Evolutionary conservation across 306 rosid genomes (phyloP).

Genomic region (Crotalaria pallida): DNA sequence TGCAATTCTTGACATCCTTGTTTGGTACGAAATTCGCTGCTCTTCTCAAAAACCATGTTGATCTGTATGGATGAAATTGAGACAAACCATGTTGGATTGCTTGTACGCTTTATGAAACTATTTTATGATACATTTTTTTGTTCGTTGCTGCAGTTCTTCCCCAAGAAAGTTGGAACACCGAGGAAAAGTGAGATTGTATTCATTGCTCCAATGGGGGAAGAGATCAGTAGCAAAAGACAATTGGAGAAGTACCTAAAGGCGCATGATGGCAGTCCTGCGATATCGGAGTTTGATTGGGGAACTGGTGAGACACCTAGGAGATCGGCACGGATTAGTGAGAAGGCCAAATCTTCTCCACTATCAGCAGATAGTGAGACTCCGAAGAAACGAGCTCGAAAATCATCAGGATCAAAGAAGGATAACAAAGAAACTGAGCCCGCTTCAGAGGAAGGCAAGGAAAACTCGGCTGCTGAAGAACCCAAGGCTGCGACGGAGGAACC

Average conservation of each 20-base stretch:
- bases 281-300: slow-evolving; percentile 89
- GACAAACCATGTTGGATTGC: neutral
- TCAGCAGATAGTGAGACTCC: slow-evolving; percentile 47
- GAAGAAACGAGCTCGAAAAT: slow-evolving; percentile 66
- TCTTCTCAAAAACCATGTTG: neutral
- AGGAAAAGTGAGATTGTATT: slow-evolving; percentile 67
- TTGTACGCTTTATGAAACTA: neutral
- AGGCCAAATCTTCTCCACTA: slow-evolving; percentile 54
- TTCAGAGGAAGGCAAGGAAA: slow-evolving; percentile 27
- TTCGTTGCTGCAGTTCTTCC: slow-evolving; percentile 50
- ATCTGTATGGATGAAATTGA: neutral
- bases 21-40: too few relatives aligned
- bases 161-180: slow-evolving; percentile 74
- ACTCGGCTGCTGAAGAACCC: slow-evolving; percentile 19
- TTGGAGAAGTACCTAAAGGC: slow-evolving; percentile 83
- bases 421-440: slow-evolving; percentile 45
- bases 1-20: too few relatives aligned
- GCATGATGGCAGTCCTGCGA: slow-evolving; percentile 63
- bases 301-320: slow-evolving; percentile 87
- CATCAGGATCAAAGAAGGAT: slow-evolving; percentile 57
- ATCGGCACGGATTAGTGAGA: slow-evolving; percentile 80
- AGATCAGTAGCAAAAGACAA: slow-evolving; percentile 54
- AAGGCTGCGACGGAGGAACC: slow-evolving; percentile 34
- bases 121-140: slow-evolving; percentile 1
- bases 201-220: slow-evolving; percentile 86